Evolutionary conservation across 495 filamentous ascomycete genomes (phyloP).

Genomic region (Xylaria curta): DNA sequence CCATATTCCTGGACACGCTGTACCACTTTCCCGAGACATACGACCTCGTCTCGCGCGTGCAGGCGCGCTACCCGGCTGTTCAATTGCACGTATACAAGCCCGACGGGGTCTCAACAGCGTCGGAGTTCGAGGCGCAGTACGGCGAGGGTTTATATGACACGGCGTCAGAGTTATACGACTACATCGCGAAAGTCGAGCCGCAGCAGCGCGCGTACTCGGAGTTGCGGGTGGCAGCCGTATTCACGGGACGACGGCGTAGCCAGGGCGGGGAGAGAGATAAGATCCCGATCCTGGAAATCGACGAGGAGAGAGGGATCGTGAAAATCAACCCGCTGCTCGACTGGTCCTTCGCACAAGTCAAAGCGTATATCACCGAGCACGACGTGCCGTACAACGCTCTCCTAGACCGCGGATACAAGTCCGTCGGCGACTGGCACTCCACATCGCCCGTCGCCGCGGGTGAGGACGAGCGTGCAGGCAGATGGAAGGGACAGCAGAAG

Average conservation of each 20-base stretch:
- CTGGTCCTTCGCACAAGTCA: constrained; percentile 91
- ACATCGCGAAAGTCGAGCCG: constrained; percentile 95
- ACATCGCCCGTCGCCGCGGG: constrained; percentile 87
- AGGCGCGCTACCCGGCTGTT: constrained; percentile 75
- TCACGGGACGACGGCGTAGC: constrained; percentile 91
- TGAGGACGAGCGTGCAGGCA: constrained; percentile 95
- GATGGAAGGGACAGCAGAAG: constrained; percentile 95
- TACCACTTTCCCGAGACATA: constrained; percentile 95
- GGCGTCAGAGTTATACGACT: constrained; percentile 91
- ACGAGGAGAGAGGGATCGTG: constrained; percentile 84
- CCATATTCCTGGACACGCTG: constrained; percentile 96
- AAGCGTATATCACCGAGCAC: constrained; percentile 82
- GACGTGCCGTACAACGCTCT: constrained; percentile 93
- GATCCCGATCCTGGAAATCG: constrained; percentile 88
- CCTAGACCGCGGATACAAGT: constrained; percentile 93
- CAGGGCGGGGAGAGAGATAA: constrained; percentile 93
- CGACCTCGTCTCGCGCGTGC: constrained; percentile 78
- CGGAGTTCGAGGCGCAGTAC: constrained; percentile 80
- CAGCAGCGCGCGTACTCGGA: constrained; percentile 90
- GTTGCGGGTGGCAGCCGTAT: constrained; percentile 85
- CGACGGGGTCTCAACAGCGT: constrained; percentile 66
- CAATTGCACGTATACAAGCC: constrained; percentile 91
- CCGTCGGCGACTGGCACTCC: constrained; percentile 96
- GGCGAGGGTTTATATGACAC: constrained; percentile 86
- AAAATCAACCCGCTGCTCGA: constrained; percentile 99